These are phyloP conservation scores for Cercospora zeae-maydis DNA, from an alignment of 2,329 filamentous ascomycete genomes.

Conservation along the genomic window DNA sequence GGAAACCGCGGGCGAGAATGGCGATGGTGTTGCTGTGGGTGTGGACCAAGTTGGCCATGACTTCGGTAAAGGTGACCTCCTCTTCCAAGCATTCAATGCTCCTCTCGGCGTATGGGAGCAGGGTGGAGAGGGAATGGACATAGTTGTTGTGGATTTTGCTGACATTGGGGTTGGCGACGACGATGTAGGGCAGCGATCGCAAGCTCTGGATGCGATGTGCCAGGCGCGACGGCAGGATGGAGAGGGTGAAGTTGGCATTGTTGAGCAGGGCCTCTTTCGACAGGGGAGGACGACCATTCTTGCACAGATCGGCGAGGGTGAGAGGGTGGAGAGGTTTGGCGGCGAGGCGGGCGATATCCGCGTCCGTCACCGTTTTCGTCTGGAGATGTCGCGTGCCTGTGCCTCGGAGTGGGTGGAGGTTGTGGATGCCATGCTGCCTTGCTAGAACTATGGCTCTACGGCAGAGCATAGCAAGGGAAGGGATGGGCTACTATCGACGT, in stretches of 20 bases:
- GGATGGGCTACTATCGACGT: slow-evolving; percentile 11
- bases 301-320: slow-evolving; percentile 83
- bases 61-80: slow-evolving; percentile 85
- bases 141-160: slow-evolving; percentile 95
- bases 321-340: slow-evolving; percentile 74
- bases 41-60: slow-evolving; percentile 90
- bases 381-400: slow-evolving; percentile 32
- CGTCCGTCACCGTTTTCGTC: slow-evolving; percentile 55
- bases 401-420: slow-evolving; percentile 2
- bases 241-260: slow-evolving; percentile 93
- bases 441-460: slow-evolving; percentile 28
- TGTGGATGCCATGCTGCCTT: slow-evolving; percentile 23
- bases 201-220: slow-evolving; percentile 91
- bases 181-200: slow-evolving; percentile 91
- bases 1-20: slow-evolving; percentile 83
- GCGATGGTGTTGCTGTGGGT: slow-evolving; percentile 95
- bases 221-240: slow-evolving; percentile 83
- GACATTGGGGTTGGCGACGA: slow-evolving; percentile 96
- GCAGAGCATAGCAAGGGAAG: slow-evolving; percentile 30
- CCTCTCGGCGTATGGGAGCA: slow-evolving; percentile 76
- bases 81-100: slow-evolving; percentile 75
- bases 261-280: slow-evolving; percentile 74
- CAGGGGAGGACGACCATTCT: slow-evolving; percentile 81
- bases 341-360: slow-evolving; percentile 75
- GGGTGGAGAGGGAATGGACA: slow-evolving; percentile 82